These are phyloP conservation scores for Flaveria brownii DNA, from an alignment of 129 eudicot species.

Conservation along the genomic window DNA sequence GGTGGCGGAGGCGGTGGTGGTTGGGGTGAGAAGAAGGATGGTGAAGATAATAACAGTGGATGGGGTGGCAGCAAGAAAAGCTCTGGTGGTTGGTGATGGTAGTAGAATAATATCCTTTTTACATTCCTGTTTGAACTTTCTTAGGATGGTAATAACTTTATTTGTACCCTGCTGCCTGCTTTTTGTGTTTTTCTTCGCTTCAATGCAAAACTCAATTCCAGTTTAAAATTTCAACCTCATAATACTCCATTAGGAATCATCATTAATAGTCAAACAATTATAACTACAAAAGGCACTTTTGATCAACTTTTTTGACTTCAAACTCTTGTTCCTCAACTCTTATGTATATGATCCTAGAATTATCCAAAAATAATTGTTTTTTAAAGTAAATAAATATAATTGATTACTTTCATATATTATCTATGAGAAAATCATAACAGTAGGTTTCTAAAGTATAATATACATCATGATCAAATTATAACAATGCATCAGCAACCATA, in stretches of 20 bases:
- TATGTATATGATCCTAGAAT: neutral
- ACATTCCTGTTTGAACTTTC: neutral
- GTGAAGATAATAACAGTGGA: conserved; percentile 17
- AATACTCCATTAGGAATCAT: too few species aligned
- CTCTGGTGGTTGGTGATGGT: conserved; percentile 35
- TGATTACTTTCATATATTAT: too few species aligned
- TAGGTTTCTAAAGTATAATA: too few species aligned
- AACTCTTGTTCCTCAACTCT: too few species aligned
- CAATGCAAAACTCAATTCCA: conserved; percentile 18
- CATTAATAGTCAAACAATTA: too few species aligned
- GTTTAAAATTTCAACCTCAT: neutral
- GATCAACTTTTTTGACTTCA: too few species aligned
- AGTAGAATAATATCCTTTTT: neutral
- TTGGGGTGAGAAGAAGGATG: conserved; percentile 16
- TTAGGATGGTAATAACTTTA: conserved; percentile 17
- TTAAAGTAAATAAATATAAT: too few species aligned
- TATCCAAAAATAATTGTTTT: too few species aligned
- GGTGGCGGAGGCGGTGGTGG: conserved; percentile 36
- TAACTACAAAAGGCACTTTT: too few species aligned
- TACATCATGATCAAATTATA: too few species aligned
- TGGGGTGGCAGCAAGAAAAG: conserved; percentile 44
- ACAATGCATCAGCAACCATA: too few species aligned
- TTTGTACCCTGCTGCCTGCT: conserved; percentile 15
- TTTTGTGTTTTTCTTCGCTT: neutral
- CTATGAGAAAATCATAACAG: too few species aligned